Evolutionary conservation across 352 stramenopile species (phyloP), one percentile per base, ranked within the genome.

Genomic region (Phytopythium kandeliae): DNA sequence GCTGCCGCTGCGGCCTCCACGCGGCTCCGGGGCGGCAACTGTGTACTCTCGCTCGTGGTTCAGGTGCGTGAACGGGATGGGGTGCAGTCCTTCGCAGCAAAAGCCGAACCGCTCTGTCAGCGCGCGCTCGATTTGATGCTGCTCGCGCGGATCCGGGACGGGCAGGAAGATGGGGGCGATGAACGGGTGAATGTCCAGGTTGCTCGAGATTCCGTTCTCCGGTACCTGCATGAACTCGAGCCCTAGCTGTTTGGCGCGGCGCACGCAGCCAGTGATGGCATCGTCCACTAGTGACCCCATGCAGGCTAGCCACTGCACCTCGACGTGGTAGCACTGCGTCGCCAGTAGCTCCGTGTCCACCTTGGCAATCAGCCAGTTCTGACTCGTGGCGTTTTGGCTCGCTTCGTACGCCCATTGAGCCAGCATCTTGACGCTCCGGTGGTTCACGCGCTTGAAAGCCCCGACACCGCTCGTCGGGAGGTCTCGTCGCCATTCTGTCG

Each of bases 281-380:
- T 94, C 83, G 54, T 94, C 83, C 4, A 92, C 83, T 4, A 92
- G 65, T 28, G 80, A 79, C 46, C 83, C 89, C 35, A 78, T 78
- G 47, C 83, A 94, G 58, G 90, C 80, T 25, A 91, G 73, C 83
- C 83, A 94, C 55, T 91, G 83, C 26, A 94, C 77, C 58, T 94
- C 80, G 1, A 94, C 54, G 71, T 94, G 83, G 48, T 80, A 94
- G 62, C 78, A 89, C 54, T 88, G 79, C 41, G 75, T 77, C 10
- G 66, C 54, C 44, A 78, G 43, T 22, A 90, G 58, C 37, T 91
- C 82, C 34, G 70, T 87, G 52, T 93, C 82, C n/a, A 89, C 65
- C 44, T 83, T 79, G 22, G 69, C 66, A 47, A 89, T 85, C 28
- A 93, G 59, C 83, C 83, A 93, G 48, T 93, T 89, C 60, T 93